Conservation (phyloP, 768 basidiomycete species). For the Gloeophyllum trabeum region DNA sequence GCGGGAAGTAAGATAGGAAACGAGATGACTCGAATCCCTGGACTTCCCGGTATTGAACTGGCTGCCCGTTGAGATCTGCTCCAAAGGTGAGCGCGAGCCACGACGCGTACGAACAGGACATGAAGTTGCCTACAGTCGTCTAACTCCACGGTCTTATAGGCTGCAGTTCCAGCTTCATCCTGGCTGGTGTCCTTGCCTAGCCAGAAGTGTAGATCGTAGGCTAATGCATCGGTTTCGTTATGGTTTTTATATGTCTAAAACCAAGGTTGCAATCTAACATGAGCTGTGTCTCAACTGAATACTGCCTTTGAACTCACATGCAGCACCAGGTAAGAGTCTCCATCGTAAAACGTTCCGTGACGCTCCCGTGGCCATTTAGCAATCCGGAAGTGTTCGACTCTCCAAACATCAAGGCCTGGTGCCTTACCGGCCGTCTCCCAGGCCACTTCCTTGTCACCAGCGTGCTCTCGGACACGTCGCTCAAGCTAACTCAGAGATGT, state of each 20-base stretch:
- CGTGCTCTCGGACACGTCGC: slow-evolving; percentile 40
- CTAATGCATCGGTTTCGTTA: slow-evolving; percentile 32
- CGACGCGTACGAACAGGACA: not conserved
- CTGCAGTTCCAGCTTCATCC: slow-evolving; percentile 51
- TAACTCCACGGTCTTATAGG: slow-evolving; percentile 57
- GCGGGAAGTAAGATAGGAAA: slow-evolving; percentile 40
- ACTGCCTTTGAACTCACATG: slow-evolving; percentile 25
- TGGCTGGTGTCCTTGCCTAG: slow-evolving; percentile 45
- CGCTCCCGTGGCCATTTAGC: slow-evolving; percentile 41
- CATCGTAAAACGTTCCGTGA: slow-evolving; percentile 47
- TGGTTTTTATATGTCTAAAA: slow-evolving; percentile 46
- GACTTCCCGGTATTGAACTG: slow-evolving; percentile 52
- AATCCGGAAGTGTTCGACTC: slow-evolving; percentile 44
- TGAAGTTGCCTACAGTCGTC: slow-evolving; percentile 43
- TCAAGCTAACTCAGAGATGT: slow-evolving; percentile 42
- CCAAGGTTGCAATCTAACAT: not conserved
- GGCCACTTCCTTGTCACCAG: slow-evolving; percentile 36
- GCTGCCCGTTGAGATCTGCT: slow-evolving; percentile 40
- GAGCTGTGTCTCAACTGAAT: too few relatives aligned
- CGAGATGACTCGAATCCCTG: slow-evolving; percentile 43
- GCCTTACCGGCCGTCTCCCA: slow-evolving; percentile 36
- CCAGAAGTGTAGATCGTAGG: slow-evolving; percentile 58
- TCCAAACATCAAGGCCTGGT: slow-evolving; percentile 42
- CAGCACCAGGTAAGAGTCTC: slow-evolving; percentile 56
- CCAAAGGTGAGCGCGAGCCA: not conserved